These are phyloP conservation scores for Mycena galericulata DNA, from an alignment of 768 basidiomycete genomes.

Conservation along the genomic window DNA sequence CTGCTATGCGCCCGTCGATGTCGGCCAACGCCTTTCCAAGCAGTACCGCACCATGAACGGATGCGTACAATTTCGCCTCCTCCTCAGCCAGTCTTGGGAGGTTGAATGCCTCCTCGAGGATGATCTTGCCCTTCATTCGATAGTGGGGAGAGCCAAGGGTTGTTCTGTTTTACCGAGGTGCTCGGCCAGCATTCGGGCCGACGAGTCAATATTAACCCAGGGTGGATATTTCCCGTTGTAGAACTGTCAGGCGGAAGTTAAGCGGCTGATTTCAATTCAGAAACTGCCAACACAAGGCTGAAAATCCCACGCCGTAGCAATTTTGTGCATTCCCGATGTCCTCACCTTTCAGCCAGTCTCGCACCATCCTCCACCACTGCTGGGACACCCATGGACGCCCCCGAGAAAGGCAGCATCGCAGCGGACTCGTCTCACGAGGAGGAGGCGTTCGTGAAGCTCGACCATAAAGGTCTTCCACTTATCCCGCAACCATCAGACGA, in stretches of 20 bases:
- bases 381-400: conserved; percentile 16
- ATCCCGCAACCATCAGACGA: conserved; percentile 43
- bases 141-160: neutral
- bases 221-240: neutral
- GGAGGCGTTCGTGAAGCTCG: conserved; percentile 39
- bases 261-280: too few relatives aligned
- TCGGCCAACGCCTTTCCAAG: conserved; percentile 32
- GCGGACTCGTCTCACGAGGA: neutral
- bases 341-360: neutral
- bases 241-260: neutral
- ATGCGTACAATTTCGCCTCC: conserved; percentile 33
- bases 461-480: conserved; percentile 38
- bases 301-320: neutral
- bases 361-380: neutral
- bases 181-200: neutral
- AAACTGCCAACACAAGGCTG: neutral
- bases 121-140: conserved; percentile 37
- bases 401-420: conserved; percentile 23
- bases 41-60: conserved; percentile 23
- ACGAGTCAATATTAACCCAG: neutral
- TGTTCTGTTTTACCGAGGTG: conserved; percentile 14
- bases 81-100: conserved; percentile 28
- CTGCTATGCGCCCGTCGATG: conserved; percentile 33
- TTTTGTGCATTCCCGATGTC: neutral
- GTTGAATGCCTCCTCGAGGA: conserved; percentile 37